Conservation (phyloP, 495 filamentous ascomycete genomes). For the Penicillium bovifimosum region DNA sequence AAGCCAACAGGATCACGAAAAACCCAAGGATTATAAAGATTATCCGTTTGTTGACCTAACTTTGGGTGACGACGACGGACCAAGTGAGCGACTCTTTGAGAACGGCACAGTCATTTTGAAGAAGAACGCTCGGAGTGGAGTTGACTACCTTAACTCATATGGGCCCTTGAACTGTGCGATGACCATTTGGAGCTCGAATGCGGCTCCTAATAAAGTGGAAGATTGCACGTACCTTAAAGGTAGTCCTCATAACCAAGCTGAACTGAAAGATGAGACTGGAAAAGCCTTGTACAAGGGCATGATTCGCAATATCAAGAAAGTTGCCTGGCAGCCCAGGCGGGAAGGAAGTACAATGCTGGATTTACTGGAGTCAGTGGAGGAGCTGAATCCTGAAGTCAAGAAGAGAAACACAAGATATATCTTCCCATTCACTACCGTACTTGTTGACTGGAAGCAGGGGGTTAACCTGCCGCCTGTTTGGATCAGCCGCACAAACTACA, state of each 20-base stretch:
- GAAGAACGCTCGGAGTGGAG: neutral
- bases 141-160: constrained; percentile 5
- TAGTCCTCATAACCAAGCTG: constrained; percentile 5
- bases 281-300: neutral
- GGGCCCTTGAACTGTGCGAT: constrained; percentile 6
- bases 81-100: neutral
- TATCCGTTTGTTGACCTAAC: neutral
- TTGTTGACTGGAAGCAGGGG: neutral
- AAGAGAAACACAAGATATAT: neutral
- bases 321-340: constrained; percentile 6
- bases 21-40: neutral
- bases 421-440: constrained; percentile 2
- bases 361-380: neutral
- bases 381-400: constrained; percentile 3
- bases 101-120: neutral
- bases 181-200: constrained; percentile 5
- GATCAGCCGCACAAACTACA: neutral
- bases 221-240: constrained; percentile 1
- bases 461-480: neutral
- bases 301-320: constrained; percentile 4
- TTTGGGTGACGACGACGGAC: neutral
- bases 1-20: neutral
- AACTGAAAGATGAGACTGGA: neutral
- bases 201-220: constrained; percentile 4
- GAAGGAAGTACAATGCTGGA: constrained; percentile 3